Evolutionary conservation across 352 stramenopile species (phyloP).

Genomic region (Salisapilia sapeloensis): DNA sequence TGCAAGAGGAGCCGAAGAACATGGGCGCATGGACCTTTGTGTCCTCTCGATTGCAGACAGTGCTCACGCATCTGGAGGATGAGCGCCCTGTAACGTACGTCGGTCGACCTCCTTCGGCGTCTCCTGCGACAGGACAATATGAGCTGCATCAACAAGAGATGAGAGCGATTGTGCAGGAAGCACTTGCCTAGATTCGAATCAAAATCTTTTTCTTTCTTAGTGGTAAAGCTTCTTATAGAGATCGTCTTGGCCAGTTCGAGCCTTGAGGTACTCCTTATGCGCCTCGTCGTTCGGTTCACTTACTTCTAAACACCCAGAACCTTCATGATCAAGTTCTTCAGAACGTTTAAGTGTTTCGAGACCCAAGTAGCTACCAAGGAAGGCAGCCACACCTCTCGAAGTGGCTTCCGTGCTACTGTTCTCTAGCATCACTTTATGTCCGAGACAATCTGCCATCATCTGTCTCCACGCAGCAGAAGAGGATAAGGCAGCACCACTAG

Average conservation of each 20-base stretch:
- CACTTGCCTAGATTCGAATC: slow-evolving; percentile 22
- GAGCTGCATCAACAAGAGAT: slow-evolving; percentile 90
- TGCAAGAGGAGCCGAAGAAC: slow-evolving; percentile 98
- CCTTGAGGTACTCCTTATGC: slow-evolving; percentile 40
- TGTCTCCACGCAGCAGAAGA: slow-evolving; percentile 74
- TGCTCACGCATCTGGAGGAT: slow-evolving; percentile 75
- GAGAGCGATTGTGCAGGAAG: slow-evolving; percentile 82
- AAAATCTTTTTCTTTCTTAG: slow-evolving; percentile 15
- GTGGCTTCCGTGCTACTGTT: slow-evolving; percentile 52
- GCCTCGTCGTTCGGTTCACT: slow-evolving; percentile 21
- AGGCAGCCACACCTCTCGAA: slow-evolving; percentile 65
- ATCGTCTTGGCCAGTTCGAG: slow-evolving; percentile 43
- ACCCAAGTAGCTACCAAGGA: slow-evolving; percentile 38
- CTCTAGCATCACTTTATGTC: slow-evolving; percentile 52
- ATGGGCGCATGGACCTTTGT: slow-evolving; percentile 94
- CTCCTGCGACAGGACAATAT: slow-evolving; percentile 92
- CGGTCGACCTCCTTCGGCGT: slow-evolving; percentile 86
- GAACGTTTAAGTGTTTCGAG: slow-evolving; percentile 31
- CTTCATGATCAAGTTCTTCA: slow-evolving; percentile 10
- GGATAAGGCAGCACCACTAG: slow-evolving; percentile 63
- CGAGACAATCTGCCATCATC: slow-evolving; percentile 72
- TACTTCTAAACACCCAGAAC: no score
- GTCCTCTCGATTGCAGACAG: slow-evolving; percentile 85
- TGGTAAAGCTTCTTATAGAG: slow-evolving; percentile 62
- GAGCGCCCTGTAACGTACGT: slow-evolving; percentile 77